Evolutionary conservation across 306 rosid species (phyloP), one percentile per base, ranked within the genome.

Genomic region (Ammopiptanthus mongolicus): DNA sequence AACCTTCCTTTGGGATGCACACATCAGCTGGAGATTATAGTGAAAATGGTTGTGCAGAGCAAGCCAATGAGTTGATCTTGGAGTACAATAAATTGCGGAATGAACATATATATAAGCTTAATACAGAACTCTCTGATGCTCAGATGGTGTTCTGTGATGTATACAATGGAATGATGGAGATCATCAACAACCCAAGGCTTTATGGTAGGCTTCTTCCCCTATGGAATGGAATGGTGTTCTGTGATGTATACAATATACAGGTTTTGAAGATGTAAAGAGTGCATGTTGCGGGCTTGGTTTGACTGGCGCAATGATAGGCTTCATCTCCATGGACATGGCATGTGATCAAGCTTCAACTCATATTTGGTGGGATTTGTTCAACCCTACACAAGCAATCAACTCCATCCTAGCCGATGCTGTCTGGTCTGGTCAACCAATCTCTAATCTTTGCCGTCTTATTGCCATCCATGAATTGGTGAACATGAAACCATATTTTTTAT

Each of bases 331-430:
- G 78, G 97, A 89, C 25, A 84, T 81, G 78, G 85, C 90, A 0
- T 91, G 98, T 51, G 44, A 73, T 25, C 62, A 83, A 61, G 70
- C 79, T 28, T 74, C 86, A 48, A 78, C 62, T 18, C 82, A 87
- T 75, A 75, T 93, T 33, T 93, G 98, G 97, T 93, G 98, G 98
- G 98, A 93, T 72, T 65, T 88, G 15, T 83, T 85, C 74, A 88
- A 84, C 72, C 98, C 98, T 8, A 88, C 96, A 46, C 51, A 6
- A 36, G 86, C 87, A n/a, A 92, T 89, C 22, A 83, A 94, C 84
- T 52, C 87, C 63, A 85, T 94, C 84, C 61, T 91, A 21, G 94
- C 92, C 2, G 87, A 88, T 66, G 84, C 96, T 29, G 89, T 87
- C 13, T 93, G 98, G 98, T 78, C 85, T 21, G 88, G 82, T 67